Evolutionary conservation across 441 rosid genomes (phyloP), one percentile per base, ranked within the genome.

Genomic region (Caryocar brasiliense): DNA sequence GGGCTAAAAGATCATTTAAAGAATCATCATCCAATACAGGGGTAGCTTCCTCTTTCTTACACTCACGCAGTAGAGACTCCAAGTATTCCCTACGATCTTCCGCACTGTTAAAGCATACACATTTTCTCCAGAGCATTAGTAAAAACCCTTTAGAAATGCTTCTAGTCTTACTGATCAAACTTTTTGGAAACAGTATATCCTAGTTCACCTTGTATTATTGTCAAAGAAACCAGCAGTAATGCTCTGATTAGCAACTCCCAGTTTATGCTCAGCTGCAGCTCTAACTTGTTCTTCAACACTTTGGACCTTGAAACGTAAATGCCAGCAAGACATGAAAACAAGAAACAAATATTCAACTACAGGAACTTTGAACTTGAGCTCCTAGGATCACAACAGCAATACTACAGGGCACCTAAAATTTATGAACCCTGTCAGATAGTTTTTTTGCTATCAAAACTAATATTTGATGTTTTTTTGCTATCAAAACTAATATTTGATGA

Each of bases 221-320:
- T 88, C 95, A 71, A 85, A 85, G 74, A 88, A 88, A 21, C 97
- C 97, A 34, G 97, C 97, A 51, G 97, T 88, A 50, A 88, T 88
- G 57, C 97, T 88, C 81, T 88, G 97, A 69, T 88, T 85, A 67
- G 95, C 97, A 66, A 88, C 95, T 61, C 97, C 97, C 54, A 88
- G 81, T 74, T 88, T 88, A 73, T 88, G 97, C 70, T 88, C 95
- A 12, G 97, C 95, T 28, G 97, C 61, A 67, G 93, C 95, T 72
- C 97, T 79, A 26, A 88, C 97, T 83, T 88, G 95, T 65, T 88
- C 95, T 73, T 88, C 97, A 45, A 88, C 95, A 55, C 93, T 85
- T 79, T 81, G 75, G 59, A 85, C 97, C 97, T 87, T 28, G 32
- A 4, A 28, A 28, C 5, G 32, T 28, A 28, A 28, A 4, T 28